Evolutionary conservation across 1,284 basidiomycete species (phyloP).

Genomic region (Phlebopus sp.): DNA sequence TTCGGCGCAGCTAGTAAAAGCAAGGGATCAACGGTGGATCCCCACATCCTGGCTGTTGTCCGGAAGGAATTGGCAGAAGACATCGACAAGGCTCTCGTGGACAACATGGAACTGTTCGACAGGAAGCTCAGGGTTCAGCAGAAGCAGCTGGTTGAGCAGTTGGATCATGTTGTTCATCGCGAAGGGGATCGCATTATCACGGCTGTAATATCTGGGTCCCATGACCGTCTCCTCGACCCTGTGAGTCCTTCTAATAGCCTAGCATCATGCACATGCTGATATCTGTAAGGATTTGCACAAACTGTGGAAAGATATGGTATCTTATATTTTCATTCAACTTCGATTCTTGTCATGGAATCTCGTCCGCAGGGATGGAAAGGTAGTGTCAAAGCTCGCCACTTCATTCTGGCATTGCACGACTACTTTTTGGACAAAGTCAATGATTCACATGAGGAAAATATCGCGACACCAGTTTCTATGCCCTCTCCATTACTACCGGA

Average conservation of each 20-base stretch:
- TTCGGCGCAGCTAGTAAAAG: neutral
- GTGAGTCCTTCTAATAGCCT: constrained; percentile 23
- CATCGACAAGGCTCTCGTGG: constrained; percentile 34
- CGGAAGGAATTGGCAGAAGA: constrained; percentile 35
- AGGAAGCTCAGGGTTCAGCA: constrained; percentile 39
- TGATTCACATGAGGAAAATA: neutral
- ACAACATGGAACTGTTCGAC: constrained; percentile 38
- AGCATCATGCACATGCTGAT: neutral
- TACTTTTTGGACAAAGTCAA: constrained; percentile 35
- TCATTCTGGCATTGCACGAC: constrained; percentile 41
- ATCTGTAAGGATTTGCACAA: constrained; percentile 15
- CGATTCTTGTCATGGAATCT: neutral
- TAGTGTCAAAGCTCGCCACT: constrained; percentile 42
- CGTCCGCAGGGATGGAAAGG: constrained; percentile 36
- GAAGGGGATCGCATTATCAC: constrained; percentile 36
- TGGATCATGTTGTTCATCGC: constrained; percentile 27
- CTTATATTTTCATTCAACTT: neutral
- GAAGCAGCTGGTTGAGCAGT: constrained; percentile 28
- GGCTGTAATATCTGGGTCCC: constrained; percentile 33
- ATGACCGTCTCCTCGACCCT: constrained; percentile 35
- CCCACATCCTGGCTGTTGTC: neutral
- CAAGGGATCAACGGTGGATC: neutral
- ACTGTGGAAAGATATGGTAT: constrained; percentile 35
- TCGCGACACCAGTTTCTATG: neutral
- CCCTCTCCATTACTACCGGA: neutral